Base-by-base conservation (phyloP, 257 asterid genomes). In the Craterostigma plantagineum region DNA sequence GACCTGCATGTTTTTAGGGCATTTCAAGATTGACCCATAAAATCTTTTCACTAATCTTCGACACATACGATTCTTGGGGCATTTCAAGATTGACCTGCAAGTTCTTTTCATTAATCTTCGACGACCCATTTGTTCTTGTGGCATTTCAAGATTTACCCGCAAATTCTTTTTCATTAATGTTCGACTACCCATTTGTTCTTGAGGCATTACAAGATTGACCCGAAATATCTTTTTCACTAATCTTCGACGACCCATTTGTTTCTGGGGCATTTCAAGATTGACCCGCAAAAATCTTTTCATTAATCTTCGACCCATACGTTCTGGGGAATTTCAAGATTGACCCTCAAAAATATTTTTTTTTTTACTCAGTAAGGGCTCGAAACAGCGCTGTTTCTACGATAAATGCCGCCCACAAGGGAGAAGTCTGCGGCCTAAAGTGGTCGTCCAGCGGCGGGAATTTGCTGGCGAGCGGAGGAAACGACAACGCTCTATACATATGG, bases 401-500 rank as follows among this genome's bases (percentile, higher is more conserved):
- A 17, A 63, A 62, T 59, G 69, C 33, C 46, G 69, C 33, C 46
- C 96, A 80, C 66, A 57, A 33, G 11, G 38, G 44, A 0, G 75
- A 68, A 56, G 65, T 80, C 10, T 77, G 91, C 47, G 79, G 92
- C 5, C 49, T 85, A 76, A 77, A 76, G 56, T 77, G 92, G 96
- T 75, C 91, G 18, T 16, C 30, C 34, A 61, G 76, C 8, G 61
- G 76, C 8, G 85, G 82, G 14, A 64, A 52, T 14, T 15, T 16
- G 45, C 52, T 84, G 42, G 93, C 90, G 1, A 80, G 92, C 45
- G 93, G 96, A 16, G 92, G 78, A 33, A 69, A 72, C 44, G 93
- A 80, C 59, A 68, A 64, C 48, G 38, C 50, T 16, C 56, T 84
- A 23, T 74, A 63, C 63, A 53, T 84, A 49, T 80, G 87, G 90